phyloP scores from a whole-genome alignment of 768 basidiomycete species.

The Floccularia luteovirens region DNA sequence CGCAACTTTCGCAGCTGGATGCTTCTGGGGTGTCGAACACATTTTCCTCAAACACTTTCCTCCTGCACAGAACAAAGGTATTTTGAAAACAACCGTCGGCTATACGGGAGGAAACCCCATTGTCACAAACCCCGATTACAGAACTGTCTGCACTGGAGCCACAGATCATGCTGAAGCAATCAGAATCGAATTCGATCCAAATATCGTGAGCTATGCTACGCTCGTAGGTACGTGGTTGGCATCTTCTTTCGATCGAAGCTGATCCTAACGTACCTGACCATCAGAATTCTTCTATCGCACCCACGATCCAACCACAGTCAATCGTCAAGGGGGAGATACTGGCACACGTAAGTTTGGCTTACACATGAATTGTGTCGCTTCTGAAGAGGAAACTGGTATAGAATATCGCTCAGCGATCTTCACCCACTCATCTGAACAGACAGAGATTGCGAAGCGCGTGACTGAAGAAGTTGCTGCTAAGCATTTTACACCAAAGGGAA shows the following conservation, averaged over 20 bases:
- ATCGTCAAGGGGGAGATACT: slow-evolving; percentile 69
- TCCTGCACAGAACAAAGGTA: slow-evolving; percentile 62
- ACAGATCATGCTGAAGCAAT: slow-evolving; percentile 90
- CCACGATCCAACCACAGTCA: slow-evolving; percentile 83
- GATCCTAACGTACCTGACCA: neutral
- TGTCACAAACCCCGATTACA: slow-evolving; percentile 55
- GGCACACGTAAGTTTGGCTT: slow-evolving; percentile 60
- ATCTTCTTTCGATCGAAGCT: slow-evolving; percentile 1
- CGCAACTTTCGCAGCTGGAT: slow-evolving; percentile 52
- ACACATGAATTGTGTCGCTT: slow-evolving; percentile 1
- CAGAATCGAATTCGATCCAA: slow-evolving; percentile 80
- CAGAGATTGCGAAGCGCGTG: slow-evolving; percentile 61
- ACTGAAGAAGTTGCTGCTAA: slow-evolving; percentile 80
- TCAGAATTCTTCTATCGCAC: slow-evolving; percentile 92
- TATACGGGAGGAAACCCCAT: slow-evolving; percentile 67
- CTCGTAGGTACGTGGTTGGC: slow-evolving; percentile 64
- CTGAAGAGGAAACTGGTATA: slow-evolving; percentile 15
- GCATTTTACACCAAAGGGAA: slow-evolving; percentile 66
- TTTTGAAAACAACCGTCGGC: slow-evolving; percentile 68
- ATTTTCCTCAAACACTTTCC: slow-evolving; percentile 79
- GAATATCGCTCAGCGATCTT: slow-evolving; percentile 96
- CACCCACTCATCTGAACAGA: slow-evolving; percentile 67
- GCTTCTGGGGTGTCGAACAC: slow-evolving; percentile 86
- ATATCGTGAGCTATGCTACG: slow-evolving; percentile 70
- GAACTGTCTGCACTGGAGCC: slow-evolving; percentile 66